Evolutionary conservation across 495 filamentous ascomycete genomes (phyloP).

Genomic region (Penicillium antarcticum): DNA sequence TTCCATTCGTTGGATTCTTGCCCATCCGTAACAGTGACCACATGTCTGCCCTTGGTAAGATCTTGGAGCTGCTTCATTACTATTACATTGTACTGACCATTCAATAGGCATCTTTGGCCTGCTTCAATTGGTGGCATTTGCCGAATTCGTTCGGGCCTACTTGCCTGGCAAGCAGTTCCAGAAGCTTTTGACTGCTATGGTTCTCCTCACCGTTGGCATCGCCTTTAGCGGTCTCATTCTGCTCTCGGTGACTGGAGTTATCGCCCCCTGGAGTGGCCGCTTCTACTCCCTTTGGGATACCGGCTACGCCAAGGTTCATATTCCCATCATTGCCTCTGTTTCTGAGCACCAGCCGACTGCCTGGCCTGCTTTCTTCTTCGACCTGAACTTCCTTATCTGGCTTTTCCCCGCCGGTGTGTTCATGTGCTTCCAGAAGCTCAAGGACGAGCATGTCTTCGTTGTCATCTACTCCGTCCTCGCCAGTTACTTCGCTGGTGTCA

Average conservation of each 20-base stretch:
- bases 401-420: slow-evolving; percentile 98
- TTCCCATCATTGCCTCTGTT: slow-evolving; percentile 98
- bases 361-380: slow-evolving; percentile 99
- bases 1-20: slow-evolving; percentile 97
- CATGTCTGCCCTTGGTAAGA: slow-evolving; percentile 91
- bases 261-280: slow-evolving; percentile 97
- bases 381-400: slow-evolving; percentile 97
- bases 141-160: slow-evolving; percentile 83
- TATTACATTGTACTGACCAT: slow-evolving; percentile 53
- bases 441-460: slow-evolving; percentile 97
- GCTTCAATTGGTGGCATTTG: slow-evolving; percentile 89
- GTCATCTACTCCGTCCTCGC: slow-evolving; percentile 93
- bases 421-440: slow-evolving; percentile 90
- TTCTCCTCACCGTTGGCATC: slow-evolving; percentile 72
- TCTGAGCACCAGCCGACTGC: slow-evolving; percentile 99
- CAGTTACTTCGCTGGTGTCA: slow-evolving; percentile 98
- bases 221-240: slow-evolving; percentile 72
- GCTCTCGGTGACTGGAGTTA: slow-evolving; percentile 80
- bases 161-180: slow-evolving; percentile 94
- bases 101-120: slow-evolving; percentile 85
- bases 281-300: slow-evolving; percentile 99
- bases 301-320: slow-evolving; percentile 98
- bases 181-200: slow-evolving; percentile 71
- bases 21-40: slow-evolving; percentile 97
- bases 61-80: slow-evolving; percentile 43